These are phyloP conservation scores for Gnomoniopsis smithogilvyi DNA, from an alignment of 2,329 filamentous ascomycete species.

Conservation along the genomic window DNA sequence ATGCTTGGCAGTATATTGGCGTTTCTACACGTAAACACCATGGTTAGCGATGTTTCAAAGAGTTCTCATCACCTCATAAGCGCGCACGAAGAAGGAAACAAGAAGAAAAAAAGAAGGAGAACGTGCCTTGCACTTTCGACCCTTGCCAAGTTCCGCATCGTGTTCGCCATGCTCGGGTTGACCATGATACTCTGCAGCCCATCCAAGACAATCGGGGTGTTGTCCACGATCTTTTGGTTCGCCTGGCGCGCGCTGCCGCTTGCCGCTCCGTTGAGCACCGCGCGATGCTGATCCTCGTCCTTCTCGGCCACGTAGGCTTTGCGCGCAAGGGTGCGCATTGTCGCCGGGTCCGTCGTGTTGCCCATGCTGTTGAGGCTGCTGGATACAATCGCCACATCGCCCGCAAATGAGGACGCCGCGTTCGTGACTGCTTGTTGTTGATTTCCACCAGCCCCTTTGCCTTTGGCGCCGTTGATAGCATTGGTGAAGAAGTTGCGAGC, in stretches of 20 bases:
- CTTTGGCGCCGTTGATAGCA: no score
- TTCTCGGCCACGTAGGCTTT: slow-evolving; percentile 17
- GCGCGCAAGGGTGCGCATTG: not conserved
- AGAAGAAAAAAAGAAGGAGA: no score
- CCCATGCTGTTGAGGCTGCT: not conserved
- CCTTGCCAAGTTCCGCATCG: slow-evolving; percentile 13
- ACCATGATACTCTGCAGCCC: slow-evolving; percentile 17
- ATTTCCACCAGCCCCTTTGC: no score
- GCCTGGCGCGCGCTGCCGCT: slow-evolving; percentile 11
- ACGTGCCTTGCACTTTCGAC: slow-evolving; percentile 18
- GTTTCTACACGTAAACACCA: slow-evolving; percentile 6
- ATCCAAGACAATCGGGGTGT: slow-evolving; percentile 18
- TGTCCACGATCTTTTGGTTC: slow-evolving; percentile 19
- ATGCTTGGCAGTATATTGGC: slow-evolving; percentile 20
- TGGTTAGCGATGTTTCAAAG: not conserved
- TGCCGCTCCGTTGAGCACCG: slow-evolving; percentile 15
- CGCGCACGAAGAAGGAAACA: no score
- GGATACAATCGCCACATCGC: no score
- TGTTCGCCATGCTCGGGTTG: slow-evolving; percentile 18
- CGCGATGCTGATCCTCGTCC: slow-evolving; percentile 18
- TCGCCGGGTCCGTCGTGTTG: not conserved
- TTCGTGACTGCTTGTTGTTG: no score
- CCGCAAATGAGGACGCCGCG: no score
- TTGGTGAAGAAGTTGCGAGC: no score
- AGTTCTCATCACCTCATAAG: no score